phyloP scores from a whole-genome alignment of 306 rosid species.

The Hippophae gyantsensis region DNA sequence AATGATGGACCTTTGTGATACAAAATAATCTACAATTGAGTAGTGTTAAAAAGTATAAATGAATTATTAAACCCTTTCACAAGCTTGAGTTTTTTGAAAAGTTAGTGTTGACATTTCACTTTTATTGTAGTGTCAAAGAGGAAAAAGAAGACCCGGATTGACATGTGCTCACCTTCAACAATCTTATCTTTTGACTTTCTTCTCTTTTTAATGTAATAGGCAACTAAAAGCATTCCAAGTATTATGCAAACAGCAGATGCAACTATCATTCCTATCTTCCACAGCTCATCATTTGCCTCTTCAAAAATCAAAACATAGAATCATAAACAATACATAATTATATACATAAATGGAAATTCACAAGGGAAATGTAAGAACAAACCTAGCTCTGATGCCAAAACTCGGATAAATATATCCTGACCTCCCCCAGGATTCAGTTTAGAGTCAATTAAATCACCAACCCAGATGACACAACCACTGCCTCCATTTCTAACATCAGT shows the following conservation, averaged over 20 bases:
- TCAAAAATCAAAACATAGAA: not conserved
- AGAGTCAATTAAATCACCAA: slow-evolving; percentile 44
- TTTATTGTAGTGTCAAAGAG: no score
- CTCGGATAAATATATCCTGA: slow-evolving; percentile 39
- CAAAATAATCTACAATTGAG: no score
- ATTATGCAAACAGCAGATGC: slow-evolving; percentile 2
- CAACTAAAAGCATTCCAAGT: slow-evolving; percentile 17
- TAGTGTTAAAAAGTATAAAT: no score
- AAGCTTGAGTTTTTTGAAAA: no score
- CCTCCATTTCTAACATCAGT: slow-evolving; percentile 51
- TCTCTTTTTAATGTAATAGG: slow-evolving; percentile 19
- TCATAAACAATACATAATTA: not conserved
- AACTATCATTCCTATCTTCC: slow-evolving; percentile 20
- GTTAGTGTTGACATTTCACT: no score
- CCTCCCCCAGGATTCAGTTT: slow-evolving; percentile 19
- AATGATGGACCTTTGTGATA: no score
- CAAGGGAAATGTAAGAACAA: not conserved
- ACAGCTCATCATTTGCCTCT: slow-evolving; percentile 11
- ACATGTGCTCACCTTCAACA: no score
- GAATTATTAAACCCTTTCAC: no score
- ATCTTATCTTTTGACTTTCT: slow-evolving; percentile 2
- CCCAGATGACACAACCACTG: slow-evolving; percentile 64
- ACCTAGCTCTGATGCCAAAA: slow-evolving; percentile 57
- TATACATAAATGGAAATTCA: not conserved
- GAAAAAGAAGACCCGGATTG: no score